Evolutionary conservation across 352 stramenopile species (phyloP), one percentile per base, ranked within the genome.

Genomic region (Pythium utonaiense): DNA sequence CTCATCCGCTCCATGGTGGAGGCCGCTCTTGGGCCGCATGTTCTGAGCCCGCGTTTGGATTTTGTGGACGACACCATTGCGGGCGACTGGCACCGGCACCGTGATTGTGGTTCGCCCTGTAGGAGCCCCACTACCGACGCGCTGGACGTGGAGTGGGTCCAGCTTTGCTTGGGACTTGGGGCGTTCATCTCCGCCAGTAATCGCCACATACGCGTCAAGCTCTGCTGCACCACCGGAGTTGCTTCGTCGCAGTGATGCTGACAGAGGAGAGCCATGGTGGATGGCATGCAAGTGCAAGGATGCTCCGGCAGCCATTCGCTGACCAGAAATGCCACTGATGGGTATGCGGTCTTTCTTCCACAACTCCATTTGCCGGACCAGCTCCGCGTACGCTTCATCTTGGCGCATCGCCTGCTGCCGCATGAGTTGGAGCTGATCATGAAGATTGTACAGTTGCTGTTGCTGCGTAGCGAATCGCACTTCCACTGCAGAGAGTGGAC

Each of bases 131-230:
- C 73, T 71, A 2, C 49, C 69, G 6, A 79, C 60, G 50, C 75
- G 80, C 24, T 84, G 68, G 45, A 77, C 62, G 12, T 81, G 67
- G 21, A 91, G 65, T 22, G 77, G 81, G 42, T 88, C 79, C 4
- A 91, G 69, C 38, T 85, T 88, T 3, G 77, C 36, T 28, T 91
- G 79, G 7, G 74, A 84, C 24, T 78, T 81, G 21, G 60, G 70
- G 1, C 77, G 71, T 14, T 85, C 77, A 7, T 66, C 53, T 12
- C 48, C 40, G 1, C 44, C 53, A 25, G 57, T 64, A 22, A 71
- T 60, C 1, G 64, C 58, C 8, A 71, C 10, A 33, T 71, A 71
- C 22, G 58, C 64, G 14, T 71, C 64, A 2, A 66, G 57, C 8
- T 71, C 62, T 1, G 22, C 17, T 24, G 6, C 1, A 16, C 41